Evolutionary conservation across 306 rosid genomes (phyloP).

Genomic region (Casuarina glauca): DNA sequence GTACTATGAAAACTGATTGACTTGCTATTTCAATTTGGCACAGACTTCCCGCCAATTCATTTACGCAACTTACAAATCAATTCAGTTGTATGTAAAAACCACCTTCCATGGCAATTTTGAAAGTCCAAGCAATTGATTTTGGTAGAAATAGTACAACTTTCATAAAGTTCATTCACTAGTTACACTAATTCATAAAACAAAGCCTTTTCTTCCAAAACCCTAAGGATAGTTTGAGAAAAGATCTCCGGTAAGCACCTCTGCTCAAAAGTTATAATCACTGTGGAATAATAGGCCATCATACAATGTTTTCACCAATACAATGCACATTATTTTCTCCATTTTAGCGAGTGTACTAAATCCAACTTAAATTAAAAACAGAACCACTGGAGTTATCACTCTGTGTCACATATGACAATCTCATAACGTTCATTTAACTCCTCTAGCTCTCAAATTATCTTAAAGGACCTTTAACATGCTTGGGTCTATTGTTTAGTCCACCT

Average conservation of each 20-base stretch:
- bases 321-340: not conserved
- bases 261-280: not conserved
- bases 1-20: not conserved
- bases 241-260: not conserved
- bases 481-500: not conserved
- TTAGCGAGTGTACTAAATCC: not conserved
- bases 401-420: not conserved
- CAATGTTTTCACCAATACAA: not conserved
- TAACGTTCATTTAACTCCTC: not conserved
- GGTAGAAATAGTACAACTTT: not conserved
- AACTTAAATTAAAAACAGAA: not conserved
- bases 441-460: not conserved
- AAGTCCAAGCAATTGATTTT: not conserved
- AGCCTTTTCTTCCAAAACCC: not conserved
- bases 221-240: not conserved
- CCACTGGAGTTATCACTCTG: not conserved
- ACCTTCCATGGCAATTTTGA: not conserved
- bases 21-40: not conserved
- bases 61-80: not conserved
- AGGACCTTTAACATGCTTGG: slow-evolving; percentile 10
- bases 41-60: not conserved
- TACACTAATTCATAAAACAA: not conserved
- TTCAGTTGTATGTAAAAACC: not conserved
- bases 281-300: not conserved
- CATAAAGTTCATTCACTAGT: not conserved